A percentile compares a stretch with the other conserved stretches of the same genome.
These are phyloP conservation scores for Phytophthora sansomeana DNA, from an alignment of 352 stramenopile genomes.

Conservation along the genomic window DNA sequence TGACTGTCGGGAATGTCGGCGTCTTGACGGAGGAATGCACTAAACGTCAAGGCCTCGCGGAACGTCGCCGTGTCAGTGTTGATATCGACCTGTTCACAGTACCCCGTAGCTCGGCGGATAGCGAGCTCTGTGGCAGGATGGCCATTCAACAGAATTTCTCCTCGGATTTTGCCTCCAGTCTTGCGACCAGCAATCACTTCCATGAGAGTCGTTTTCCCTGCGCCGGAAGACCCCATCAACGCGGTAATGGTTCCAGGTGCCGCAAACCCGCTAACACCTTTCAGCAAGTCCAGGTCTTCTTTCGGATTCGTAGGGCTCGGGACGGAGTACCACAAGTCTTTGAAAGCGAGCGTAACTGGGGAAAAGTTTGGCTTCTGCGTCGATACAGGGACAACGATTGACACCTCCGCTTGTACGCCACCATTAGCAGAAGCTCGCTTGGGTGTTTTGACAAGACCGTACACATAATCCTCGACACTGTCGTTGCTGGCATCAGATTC, in stretches of 20 bases:
- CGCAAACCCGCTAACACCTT: slow-evolving; percentile 65
- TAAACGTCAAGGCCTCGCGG: slow-evolving; percentile 57
- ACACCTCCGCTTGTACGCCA: not conserved
- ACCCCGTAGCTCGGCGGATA: slow-evolving; percentile 48
- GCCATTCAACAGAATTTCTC: slow-evolving; percentile 25
- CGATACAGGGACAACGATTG: not conserved
- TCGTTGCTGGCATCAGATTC: not conserved
- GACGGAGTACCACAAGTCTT: slow-evolving; percentile 53
- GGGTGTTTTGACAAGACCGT: slow-evolving; percentile 24
- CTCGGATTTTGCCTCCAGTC: slow-evolving; percentile 22
- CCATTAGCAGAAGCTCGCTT: not conserved
- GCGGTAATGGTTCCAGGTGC: slow-evolving; percentile 58
- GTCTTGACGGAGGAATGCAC: slow-evolving; percentile 22
- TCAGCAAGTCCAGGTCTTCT: slow-evolving; percentile 68
- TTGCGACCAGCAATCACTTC: slow-evolving; percentile 28
- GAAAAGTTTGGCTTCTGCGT: slow-evolving; percentile 24
- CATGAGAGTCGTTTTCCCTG: slow-evolving; percentile 48
- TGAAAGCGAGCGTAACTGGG: slow-evolving; percentile 48
- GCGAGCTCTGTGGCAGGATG: slow-evolving; percentile 20
- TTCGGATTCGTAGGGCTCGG: slow-evolving; percentile 35
- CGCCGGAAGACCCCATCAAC: slow-evolving; percentile 66
- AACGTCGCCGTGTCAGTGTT: slow-evolving; percentile 84
- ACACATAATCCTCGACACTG: not conserved
- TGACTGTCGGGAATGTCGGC: slow-evolving; percentile 10
- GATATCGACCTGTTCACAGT: slow-evolving; percentile 83